Percentiles rank a stretch among this genome's conserved stretches.
These are phyloP conservation scores for Marvania coccoides DNA, from an alignment of 139 green algal genomes.

Conservation along the genomic window DNA sequence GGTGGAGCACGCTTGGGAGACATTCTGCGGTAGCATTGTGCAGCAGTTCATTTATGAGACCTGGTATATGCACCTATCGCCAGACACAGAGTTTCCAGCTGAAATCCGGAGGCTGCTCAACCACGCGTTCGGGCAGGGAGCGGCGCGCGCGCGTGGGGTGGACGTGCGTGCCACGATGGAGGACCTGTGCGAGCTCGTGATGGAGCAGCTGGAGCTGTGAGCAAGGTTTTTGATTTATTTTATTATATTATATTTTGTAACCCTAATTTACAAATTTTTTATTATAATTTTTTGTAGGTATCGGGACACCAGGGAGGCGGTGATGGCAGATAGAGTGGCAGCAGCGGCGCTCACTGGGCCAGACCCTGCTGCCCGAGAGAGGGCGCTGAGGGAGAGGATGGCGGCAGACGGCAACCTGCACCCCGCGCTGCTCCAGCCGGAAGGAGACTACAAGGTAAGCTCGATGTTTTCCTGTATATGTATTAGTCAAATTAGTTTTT, in stretches of 20 bases:
- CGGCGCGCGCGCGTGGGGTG: slow-evolving; percentile 26
- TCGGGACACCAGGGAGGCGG: neutral
- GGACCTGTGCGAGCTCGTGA: slow-evolving; percentile 51
- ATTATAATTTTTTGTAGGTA: too few species aligned
- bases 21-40: slow-evolving; percentile 52
- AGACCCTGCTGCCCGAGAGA: slow-evolving; percentile 33
- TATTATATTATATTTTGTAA: too few species aligned
- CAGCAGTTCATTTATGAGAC: slow-evolving; percentile 80
- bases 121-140: slow-evolving; percentile 56
- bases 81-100: slow-evolving; percentile 70
- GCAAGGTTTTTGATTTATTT: too few species aligned
- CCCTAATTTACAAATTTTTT: too few species aligned
- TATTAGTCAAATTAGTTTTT: too few species aligned
- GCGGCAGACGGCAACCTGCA: slow-evolving; percentile 57
- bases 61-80: slow-evolving; percentile 58
- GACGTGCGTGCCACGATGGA: slow-evolving; percentile 50
- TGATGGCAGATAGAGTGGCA: neutral
- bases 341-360: too few species aligned
- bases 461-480: neutral
- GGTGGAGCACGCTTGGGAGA: slow-evolving; percentile 57
- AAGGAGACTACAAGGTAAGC: slow-evolving; percentile 41
- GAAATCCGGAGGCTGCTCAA: slow-evolving; percentile 65
- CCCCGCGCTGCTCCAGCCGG: slow-evolving; percentile 43
- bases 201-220: slow-evolving; percentile 30
- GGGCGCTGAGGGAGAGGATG: slow-evolving; percentile 47